Conservation (phyloP, 208 protist genomes). For the Eutreptiella sp. region DNA sequence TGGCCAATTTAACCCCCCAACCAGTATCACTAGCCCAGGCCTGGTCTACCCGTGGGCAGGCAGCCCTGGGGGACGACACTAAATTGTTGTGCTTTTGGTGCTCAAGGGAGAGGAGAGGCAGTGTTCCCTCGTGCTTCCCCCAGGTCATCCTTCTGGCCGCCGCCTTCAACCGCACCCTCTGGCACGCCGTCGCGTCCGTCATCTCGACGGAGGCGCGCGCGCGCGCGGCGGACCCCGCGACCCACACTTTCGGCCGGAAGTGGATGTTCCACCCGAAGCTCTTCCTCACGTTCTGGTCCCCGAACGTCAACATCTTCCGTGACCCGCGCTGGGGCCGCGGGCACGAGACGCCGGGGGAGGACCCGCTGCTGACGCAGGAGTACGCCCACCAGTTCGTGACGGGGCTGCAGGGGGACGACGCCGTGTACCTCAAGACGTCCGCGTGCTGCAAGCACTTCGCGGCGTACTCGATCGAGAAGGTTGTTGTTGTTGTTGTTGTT, state of each 20-base stretch:
- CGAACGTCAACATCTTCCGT: constrained; percentile 40
- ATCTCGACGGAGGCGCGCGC: constrained; percentile 24
- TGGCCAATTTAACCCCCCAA: too few species aligned
- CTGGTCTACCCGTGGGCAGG: too few species aligned
- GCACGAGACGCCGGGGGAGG: constrained; percentile 45
- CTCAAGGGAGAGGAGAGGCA: too few species aligned
- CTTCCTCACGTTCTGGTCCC: constrained; percentile 39
- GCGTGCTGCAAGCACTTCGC: constrained; percentile 42
- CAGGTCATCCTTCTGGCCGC: constrained; percentile 24
- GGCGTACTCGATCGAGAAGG: constrained; percentile 30
- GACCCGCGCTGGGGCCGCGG: constrained; percentile 48
- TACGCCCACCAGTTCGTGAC: background rate
- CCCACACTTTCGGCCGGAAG: too few species aligned
- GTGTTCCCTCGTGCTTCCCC: too few species aligned
- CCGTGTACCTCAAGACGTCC: background rate
- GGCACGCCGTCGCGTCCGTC: background rate
- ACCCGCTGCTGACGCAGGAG: constrained; percentile 9
- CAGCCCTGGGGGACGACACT: too few species aligned
- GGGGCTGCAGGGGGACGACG: constrained; percentile 9
- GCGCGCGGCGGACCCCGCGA: too few species aligned
- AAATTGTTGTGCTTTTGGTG: too few species aligned
- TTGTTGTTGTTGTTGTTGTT: too few species aligned
- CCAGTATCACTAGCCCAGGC: too few species aligned
- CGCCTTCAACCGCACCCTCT: constrained; percentile 33
- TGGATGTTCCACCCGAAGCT: background rate